Conservation (phyloP, 208 protist genomes). For the Angomonas desouzai region DNA sequence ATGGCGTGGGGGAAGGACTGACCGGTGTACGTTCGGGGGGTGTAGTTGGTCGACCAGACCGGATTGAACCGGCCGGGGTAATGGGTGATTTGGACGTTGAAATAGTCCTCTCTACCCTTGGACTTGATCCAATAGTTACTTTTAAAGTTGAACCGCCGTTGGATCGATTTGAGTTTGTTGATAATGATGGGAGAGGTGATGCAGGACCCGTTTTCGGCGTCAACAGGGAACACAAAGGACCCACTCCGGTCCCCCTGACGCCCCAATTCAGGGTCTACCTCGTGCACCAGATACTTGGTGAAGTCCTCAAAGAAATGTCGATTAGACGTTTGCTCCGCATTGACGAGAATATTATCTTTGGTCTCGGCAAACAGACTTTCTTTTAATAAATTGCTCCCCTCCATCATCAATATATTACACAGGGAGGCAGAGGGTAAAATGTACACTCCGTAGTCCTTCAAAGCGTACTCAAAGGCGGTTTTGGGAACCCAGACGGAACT, state of each 20-base stretch:
- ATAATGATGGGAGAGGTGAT: constrained; percentile 11
- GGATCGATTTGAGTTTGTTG: constrained; percentile 15
- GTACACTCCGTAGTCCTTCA: constrained; percentile 31
- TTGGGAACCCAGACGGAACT: constrained; percentile 75
- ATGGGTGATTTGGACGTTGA: constrained; percentile 38
- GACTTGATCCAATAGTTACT: constrained; percentile 60
- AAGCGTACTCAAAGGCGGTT: constrained; percentile 28
- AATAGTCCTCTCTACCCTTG: constrained; percentile 3
- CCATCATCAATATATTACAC: constrained; percentile 44
- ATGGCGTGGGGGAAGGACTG: constrained; percentile 32
- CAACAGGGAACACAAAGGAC: neutral
- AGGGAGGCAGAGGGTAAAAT: constrained; percentile 63
- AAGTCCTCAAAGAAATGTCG: constrained; percentile 54
- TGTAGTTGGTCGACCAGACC: constrained; percentile 55
- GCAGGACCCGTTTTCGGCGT: constrained; percentile 1
- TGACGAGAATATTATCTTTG: constrained; percentile 54
- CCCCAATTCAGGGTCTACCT: neutral
- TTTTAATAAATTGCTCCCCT: constrained; percentile 17
- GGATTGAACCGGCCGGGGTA: constrained; percentile 62
- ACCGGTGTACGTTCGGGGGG: constrained; percentile 48
- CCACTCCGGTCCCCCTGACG: neutral
- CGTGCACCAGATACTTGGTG: constrained; percentile 24
- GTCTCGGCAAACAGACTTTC: constrained; percentile 18
- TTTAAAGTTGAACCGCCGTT: constrained; percentile 16
- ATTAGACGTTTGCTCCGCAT: constrained; percentile 71